These are phyloP conservation scores for Lumnitzera littorea DNA, from an alignment of 345 rosid species.

Conservation along the genomic window DNA sequence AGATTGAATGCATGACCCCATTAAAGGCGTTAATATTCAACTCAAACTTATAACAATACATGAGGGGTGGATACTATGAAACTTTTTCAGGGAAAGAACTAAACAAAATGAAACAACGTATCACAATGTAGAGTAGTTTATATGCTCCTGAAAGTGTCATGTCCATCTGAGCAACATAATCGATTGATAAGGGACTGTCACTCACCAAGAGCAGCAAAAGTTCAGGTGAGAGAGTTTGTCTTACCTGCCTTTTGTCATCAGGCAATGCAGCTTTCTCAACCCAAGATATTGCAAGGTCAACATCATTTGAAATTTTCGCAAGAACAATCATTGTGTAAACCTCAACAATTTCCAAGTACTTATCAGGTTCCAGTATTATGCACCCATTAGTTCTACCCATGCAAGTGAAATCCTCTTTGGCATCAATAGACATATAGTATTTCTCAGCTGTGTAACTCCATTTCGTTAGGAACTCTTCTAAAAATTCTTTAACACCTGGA, in stretches of 20 bases:
- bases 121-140: not conserved
- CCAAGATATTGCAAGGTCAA: slow-evolving; percentile 68
- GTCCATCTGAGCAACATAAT: not conserved
- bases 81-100: not conserved
- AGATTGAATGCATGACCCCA: no score
- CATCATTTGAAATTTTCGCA: slow-evolving; percentile 38
- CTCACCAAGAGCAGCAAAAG: not conserved
- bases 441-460: slow-evolving; percentile 53
- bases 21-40: no score
- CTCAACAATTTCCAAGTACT: slow-evolving; percentile 59
- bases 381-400: slow-evolving; percentile 25
- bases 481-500: slow-evolving; percentile 45
- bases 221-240: not conserved
- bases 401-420: slow-evolving; percentile 18
- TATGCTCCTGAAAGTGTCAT: not conserved
- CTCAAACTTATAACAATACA: no score
- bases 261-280: slow-evolving; percentile 72
- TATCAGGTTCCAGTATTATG: slow-evolving; percentile 33
- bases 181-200: not conserved
- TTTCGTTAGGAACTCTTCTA: slow-evolving; percentile 65
- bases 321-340: slow-evolving; percentile 55
- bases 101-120: not conserved
- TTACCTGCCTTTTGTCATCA: slow-evolving; percentile 72
- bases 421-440: slow-evolving; percentile 26
- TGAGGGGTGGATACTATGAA: no score